Evolutionary conservation across 192 early-diverging fungal species (phyloP).

Genomic region (Backusella australiensis): DNA sequence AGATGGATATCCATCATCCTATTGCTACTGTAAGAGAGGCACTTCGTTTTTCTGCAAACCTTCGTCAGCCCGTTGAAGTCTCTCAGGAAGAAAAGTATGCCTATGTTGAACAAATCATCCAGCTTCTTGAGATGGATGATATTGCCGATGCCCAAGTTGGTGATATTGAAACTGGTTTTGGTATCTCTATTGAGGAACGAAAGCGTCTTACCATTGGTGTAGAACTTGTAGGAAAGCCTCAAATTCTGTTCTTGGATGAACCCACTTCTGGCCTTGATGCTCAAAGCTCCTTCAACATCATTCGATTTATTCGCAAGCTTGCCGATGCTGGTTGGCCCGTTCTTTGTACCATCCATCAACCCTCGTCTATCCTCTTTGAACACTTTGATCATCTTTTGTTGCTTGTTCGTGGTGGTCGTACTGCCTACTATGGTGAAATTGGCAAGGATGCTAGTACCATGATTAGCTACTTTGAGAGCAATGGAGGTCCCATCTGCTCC

Average conservation of each 20-base stretch:
- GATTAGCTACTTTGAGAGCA: conserved; percentile 69
- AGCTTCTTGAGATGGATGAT: conserved; percentile 68
- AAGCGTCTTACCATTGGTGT: conserved; percentile 85
- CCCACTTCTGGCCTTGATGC: conserved; percentile 84
- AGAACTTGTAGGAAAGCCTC: conserved; percentile 77
- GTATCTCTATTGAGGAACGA: conserved; percentile 88
- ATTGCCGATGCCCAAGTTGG: conserved; percentile 78
- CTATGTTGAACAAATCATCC: conserved; percentile 74
- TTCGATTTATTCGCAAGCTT: conserved; percentile 68
- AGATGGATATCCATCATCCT: conserved; percentile 80
- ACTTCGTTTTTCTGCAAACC: conserved; percentile 68
- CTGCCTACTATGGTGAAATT: conserved; percentile 81
- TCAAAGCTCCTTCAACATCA: conserved; percentile 74
- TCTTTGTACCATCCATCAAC: conserved; percentile 86
- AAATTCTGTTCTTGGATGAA: conserved; percentile 84
- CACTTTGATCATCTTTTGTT: conserved; percentile 83
- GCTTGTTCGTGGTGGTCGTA: conserved; percentile 73
- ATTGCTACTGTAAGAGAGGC: conserved; percentile 75
- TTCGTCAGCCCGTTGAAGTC: conserved; percentile 68
- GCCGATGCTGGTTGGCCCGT: conserved; percentile 67
- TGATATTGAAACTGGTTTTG: conserved; percentile 61
- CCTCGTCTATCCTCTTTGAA: conserved; percentile 76
- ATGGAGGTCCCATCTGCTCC: conserved; percentile 68
- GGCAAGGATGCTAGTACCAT: conserved; percentile 63
- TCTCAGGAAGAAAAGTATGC: conserved; percentile 60